Percentiles rank a stretch among this genome's conserved stretches.
phyloP scores from a whole-genome alignment of 352 stramenopile genomes.

The Globisporangium spinosum region DNA sequence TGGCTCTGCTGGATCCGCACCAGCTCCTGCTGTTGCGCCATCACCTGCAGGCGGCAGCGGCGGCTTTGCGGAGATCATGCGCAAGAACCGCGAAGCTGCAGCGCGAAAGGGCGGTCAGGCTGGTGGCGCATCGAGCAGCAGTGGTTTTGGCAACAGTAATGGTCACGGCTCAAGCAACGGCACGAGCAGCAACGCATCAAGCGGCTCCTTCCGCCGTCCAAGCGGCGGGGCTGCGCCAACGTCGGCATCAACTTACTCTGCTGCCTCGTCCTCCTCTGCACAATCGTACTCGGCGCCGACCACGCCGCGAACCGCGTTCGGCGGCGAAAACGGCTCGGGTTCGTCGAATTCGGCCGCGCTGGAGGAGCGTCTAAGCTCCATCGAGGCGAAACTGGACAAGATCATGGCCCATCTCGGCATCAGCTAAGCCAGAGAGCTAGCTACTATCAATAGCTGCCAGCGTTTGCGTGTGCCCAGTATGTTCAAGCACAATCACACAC shows the following conservation, averaged over 20 bases:
- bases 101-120: constrained; percentile 40
- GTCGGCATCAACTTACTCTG: background rate
- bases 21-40: background rate
- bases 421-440: constrained; percentile 23
- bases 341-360: constrained; percentile 21
- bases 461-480: background rate
- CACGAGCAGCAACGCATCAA: background rate
- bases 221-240: constrained; percentile 1
- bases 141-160: constrained; percentile 4
- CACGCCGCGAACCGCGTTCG: constrained; percentile 36
- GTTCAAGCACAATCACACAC: background rate
- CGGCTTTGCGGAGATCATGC: constrained; percentile 89
- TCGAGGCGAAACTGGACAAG: constrained; percentile 89
- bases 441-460: background rate
- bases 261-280: background rate
- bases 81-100: constrained; percentile 83
- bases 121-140: constrained; percentile 15
- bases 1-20: background rate
- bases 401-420: constrained; percentile 85
- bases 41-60: constrained; percentile 29
- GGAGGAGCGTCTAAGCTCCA: constrained; percentile 62
- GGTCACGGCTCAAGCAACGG: background rate
- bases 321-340: constrained; percentile 11
- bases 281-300: constrained; percentile 47
- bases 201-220: constrained; percentile 14